Evolutionary conservation across 2,329 filamentous ascomycete species (phyloP).

Genomic region (Fusarium decemcellulare): DNA sequence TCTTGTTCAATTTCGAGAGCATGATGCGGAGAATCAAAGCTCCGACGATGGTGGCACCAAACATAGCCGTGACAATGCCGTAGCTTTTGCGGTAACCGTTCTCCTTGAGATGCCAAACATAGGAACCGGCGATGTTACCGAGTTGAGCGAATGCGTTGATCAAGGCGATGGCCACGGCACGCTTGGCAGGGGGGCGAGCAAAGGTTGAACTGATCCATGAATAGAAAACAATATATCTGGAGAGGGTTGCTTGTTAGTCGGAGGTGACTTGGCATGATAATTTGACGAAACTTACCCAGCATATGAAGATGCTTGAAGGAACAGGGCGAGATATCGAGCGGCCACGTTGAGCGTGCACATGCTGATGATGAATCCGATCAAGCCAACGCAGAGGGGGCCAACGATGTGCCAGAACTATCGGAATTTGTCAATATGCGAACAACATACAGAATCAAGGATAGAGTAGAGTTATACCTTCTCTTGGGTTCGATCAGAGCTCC

Average conservation of each 20-base stretch:
- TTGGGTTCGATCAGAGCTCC: conserved; percentile 68
- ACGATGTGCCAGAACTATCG: conserved; percentile 70
- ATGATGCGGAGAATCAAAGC: conserved; percentile 64
- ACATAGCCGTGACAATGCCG: conserved; percentile 76
- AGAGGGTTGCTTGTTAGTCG: too few species aligned
- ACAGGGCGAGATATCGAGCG: conserved; percentile 72
- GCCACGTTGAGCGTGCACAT: conserved; percentile 70
- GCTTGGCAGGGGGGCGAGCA: conserved; percentile 72
- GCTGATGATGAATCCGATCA: conserved; percentile 71
- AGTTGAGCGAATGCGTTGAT: conserved; percentile 72
- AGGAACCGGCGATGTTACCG: conserved; percentile 72
- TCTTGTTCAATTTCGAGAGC: conserved; percentile 61
- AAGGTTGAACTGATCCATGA: conserved; percentile 71
- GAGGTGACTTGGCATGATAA: too few species aligned
- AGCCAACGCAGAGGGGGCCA: conserved; percentile 65
- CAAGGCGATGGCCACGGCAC: conserved; percentile 72
- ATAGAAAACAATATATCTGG: conserved; percentile 64
- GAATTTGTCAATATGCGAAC: conserved; percentile 1
- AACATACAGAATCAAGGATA: not conserved
- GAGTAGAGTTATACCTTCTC: conserved; percentile 58
- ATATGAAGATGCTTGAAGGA: conserved; percentile 71
- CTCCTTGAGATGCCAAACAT: conserved; percentile 72
- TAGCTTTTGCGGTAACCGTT: conserved; percentile 76
- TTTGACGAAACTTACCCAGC: conserved; percentile 58
- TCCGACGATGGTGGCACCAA: conserved; percentile 69